Percentiles rank a stretch among this genome's conserved stretches.
Evolutionary conservation across 2,329 filamentous ascomycete species (phyloP).

Genomic region (Didymella exigua): DNA sequence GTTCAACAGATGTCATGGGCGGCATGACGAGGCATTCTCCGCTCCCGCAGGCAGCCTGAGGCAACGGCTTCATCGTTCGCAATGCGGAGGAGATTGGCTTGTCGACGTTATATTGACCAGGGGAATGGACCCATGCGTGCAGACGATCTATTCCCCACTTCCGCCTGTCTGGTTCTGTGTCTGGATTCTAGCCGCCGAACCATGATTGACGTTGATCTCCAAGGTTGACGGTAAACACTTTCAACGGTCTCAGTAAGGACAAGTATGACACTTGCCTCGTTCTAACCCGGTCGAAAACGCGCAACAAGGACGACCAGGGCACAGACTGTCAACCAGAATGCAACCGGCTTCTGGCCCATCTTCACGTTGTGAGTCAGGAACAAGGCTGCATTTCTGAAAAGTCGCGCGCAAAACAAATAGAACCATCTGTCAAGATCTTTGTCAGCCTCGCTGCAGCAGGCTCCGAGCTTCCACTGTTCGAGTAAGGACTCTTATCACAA

Average conservation of each 20-base stretch:
- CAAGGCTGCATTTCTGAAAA: neutral
- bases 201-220: neutral
- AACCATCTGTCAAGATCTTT: neutral
- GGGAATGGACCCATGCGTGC: slow-evolving; percentile 5
- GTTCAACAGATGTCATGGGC: slow-evolving; percentile 10
- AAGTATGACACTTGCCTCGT: neutral
- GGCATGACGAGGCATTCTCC: slow-evolving; percentile 10
- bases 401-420: neutral
- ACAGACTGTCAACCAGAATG: neutral
- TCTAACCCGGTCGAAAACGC: neutral
- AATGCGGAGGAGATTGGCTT: slow-evolving; percentile 17
- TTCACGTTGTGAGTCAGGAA: neutral
- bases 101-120: slow-evolving; percentile 17
- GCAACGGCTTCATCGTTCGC: slow-evolving; percentile 10
- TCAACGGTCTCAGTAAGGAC: neutral
- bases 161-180: neutral
- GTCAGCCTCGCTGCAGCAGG: neutral
- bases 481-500: neutral
- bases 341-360: neutral
- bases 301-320: neutral
- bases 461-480: neutral
- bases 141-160: slow-evolving; percentile 8
- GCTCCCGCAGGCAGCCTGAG: slow-evolving; percentile 11
- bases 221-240: neutral
- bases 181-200: neutral